These are phyloP conservation scores for Fusarium sp. DNA, from an alignment of 2,329 filamentous ascomycete genomes.

Conservation along the genomic window DNA sequence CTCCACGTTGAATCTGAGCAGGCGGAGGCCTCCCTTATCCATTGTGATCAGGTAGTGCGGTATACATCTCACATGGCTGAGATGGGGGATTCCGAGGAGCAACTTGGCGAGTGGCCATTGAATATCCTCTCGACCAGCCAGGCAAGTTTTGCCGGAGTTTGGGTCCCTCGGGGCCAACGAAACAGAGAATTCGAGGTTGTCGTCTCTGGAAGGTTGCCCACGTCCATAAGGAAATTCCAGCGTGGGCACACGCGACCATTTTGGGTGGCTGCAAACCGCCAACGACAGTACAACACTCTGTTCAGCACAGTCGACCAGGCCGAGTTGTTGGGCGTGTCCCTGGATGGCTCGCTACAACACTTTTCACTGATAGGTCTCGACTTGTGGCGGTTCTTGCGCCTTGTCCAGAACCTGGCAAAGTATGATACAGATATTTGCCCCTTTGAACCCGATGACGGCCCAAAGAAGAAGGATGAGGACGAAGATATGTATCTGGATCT, in stretches of 20 bases:
- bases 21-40: constrained; percentile 52
- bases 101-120: constrained; percentile 50
- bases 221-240: constrained; percentile 67
- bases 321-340: constrained; percentile 71
- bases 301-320: constrained; percentile 55
- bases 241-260: constrained; percentile 62
- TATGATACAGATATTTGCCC: constrained; percentile 60
- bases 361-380: constrained; percentile 73
- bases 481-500: constrained; percentile 36
- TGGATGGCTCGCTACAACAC: constrained; percentile 76
- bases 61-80: constrained; percentile 59
- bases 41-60: constrained; percentile 59
- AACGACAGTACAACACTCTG: constrained; percentile 55
- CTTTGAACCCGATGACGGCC: constrained; percentile 47
- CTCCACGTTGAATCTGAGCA: constrained; percentile 51
- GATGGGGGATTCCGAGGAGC: constrained; percentile 48
- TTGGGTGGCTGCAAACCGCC: constrained; percentile 55
- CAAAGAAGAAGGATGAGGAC: constrained; percentile 10
- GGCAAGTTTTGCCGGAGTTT: constrained; percentile 60
- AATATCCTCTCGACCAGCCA: constrained; percentile 61
- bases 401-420: constrained; percentile 76
- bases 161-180: constrained; percentile 57
- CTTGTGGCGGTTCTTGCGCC: constrained; percentile 75
- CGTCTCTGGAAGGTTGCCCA: constrained; percentile 66
- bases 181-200: constrained; percentile 57